phyloP scores from a whole-genome alignment of 208 protist species.

The Acanthamoeba royreba region DNA sequence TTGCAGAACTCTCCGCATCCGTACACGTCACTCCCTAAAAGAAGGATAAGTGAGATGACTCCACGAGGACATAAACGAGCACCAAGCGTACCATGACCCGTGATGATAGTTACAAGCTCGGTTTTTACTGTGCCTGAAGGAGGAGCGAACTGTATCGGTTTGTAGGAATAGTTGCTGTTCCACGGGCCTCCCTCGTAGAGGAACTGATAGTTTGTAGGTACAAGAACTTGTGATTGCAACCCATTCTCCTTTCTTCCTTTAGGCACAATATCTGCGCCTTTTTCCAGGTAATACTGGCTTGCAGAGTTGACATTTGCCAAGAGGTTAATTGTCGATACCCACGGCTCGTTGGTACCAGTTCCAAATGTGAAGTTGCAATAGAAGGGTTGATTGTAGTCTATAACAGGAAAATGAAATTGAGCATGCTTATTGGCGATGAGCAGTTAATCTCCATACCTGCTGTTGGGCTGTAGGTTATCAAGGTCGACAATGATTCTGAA shows the following conservation, averaged over 20 bases:
- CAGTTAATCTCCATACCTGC: not conserved
- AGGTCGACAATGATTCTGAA: not conserved
- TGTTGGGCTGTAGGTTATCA: not conserved
- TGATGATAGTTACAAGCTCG: slow-evolving; percentile 19
- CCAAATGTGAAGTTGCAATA: not conserved
- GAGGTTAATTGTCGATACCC: slow-evolving; percentile 1
- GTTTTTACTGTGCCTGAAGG: not conserved
- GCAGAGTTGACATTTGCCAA: not conserved
- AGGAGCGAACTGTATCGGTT: not conserved
- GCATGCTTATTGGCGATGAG: not conserved
- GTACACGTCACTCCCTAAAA: not conserved
- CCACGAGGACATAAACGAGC: not conserved
- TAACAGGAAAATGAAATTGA: not conserved
- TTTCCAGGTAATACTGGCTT: not conserved
- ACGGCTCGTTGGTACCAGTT: not conserved
- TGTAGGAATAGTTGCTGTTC: not conserved
- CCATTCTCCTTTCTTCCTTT: not conserved
- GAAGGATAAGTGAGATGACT: not conserved
- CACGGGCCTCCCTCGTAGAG: not conserved
- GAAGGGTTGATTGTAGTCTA: not conserved
- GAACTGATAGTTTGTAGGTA: not conserved
- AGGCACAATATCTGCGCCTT: too few species aligned
- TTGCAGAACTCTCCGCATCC: not conserved
- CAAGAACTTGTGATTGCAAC: not conserved
- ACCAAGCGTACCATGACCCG: not conserved